These are phyloP conservation scores for Penicillium alfredii DNA, from an alignment of 495 filamentous ascomycete species.

Conservation along the genomic window DNA sequence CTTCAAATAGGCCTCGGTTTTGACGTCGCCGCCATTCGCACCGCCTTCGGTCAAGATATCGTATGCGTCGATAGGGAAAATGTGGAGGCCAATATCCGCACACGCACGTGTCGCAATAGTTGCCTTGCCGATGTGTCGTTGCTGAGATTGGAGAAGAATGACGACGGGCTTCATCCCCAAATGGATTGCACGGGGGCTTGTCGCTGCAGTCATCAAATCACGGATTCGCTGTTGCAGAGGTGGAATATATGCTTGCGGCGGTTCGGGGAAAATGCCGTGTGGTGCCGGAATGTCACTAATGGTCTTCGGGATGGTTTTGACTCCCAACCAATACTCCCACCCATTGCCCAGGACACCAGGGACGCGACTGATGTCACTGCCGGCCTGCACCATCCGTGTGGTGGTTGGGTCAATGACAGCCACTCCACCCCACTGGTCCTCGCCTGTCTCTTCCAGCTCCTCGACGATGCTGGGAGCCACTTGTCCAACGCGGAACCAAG, in stretches of 20 bases:
- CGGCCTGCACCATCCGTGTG: constrained; percentile 83
- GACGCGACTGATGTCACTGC: constrained; percentile 69
- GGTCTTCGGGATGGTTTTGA: constrained; percentile 51
- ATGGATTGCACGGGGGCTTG: constrained; percentile 78
- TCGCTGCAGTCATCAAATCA: constrained; percentile 82
- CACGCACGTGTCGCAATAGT: constrained; percentile 70
- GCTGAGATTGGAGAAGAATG: constrained; percentile 80
- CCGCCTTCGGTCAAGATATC: constrained; percentile 89
- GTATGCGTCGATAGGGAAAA: constrained; percentile 84
- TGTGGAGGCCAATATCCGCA: constrained; percentile 82
- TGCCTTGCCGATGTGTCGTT: constrained; percentile 86
- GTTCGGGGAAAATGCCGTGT: constrained; percentile 41
- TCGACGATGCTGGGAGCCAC: constrained; percentile 52
- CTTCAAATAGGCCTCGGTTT: constrained; percentile 84
- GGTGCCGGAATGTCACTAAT: constrained; percentile 29
- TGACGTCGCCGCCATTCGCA: constrained; percentile 79
- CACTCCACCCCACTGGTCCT: constrained; percentile 75
- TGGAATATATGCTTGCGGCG: constrained; percentile 50
- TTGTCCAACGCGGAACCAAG: constrained; percentile 83
- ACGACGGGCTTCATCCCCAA: constrained; percentile 82
- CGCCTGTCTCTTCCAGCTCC: constrained; percentile 51
- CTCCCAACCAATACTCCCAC: constrained; percentile 82
- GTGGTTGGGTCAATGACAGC: constrained; percentile 74
- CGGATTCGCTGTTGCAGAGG: constrained; percentile 69
- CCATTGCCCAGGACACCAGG: constrained; percentile 66